These are phyloP conservation scores for Tricladium varicosporioides DNA, from an alignment of 2,329 filamentous ascomycete genomes.

Conservation along the genomic window DNA sequence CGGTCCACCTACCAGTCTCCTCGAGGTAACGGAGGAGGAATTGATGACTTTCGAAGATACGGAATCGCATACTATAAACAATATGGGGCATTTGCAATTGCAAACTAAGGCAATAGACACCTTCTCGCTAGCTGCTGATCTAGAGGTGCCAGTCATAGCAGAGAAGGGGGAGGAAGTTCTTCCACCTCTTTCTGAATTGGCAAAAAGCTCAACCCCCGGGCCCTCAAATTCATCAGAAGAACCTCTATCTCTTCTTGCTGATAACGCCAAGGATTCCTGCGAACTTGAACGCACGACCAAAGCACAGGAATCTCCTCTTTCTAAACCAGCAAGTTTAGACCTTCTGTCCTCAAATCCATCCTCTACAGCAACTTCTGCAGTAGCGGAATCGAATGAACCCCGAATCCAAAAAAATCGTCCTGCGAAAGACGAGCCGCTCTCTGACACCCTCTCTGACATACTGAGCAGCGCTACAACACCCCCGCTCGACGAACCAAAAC, in stretches of 20 bases:
- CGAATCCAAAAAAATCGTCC: not conserved
- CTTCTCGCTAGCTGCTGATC: not conserved
- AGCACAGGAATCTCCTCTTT: no score
- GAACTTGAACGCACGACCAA: no score
- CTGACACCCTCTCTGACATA: not conserved
- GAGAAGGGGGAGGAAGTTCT: not conserved
- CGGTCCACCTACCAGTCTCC: slow-evolving; percentile 21
- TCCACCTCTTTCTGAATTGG: not conserved
- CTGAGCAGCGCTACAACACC: not conserved
- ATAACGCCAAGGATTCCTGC: no score
- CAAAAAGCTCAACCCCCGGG: not conserved
- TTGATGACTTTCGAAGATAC: slow-evolving; percentile 24
- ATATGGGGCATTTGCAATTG: slow-evolving; percentile 4
- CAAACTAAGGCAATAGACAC: slow-evolving; percentile 1
- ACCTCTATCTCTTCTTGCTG: no score
- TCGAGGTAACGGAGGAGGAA: slow-evolving; percentile 16
- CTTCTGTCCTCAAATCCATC: not conserved
- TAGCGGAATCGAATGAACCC: not conserved
- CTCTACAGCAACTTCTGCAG: not conserved
- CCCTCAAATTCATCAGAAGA: no score
- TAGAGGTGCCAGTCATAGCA: not conserved
- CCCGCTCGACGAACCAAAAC: slow-evolving; percentile 3
- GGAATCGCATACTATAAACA: not conserved
- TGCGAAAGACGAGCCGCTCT: not conserved
- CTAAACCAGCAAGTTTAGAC: no score